A percentile compares a stretch with the other conserved stretches of the same genome.
phyloP scores from a whole-genome alignment of 805 yeast species.

The Cyberlindnera americana region DNA sequence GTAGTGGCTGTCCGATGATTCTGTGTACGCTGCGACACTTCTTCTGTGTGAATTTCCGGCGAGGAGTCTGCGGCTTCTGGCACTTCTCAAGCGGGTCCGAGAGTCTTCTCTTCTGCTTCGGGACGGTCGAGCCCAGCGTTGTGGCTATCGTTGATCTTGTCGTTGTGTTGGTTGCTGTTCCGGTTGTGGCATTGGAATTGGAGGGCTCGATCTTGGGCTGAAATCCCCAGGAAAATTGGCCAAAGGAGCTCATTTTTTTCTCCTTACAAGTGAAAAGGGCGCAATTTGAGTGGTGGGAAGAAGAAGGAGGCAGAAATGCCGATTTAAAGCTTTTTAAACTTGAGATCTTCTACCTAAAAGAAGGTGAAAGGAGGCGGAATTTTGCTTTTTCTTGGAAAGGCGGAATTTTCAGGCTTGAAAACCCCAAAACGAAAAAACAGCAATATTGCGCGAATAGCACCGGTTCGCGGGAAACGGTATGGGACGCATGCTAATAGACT shows the following conservation, averaged over 20 bases:
- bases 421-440: no score
- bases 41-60: conserved; percentile 3
- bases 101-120: conserved; percentile 10
- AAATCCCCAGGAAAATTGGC: conserved; percentile 27
- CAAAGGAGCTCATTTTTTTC: conserved; percentile 17
- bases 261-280: neutral
- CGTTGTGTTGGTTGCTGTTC: neutral
- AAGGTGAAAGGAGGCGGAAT: no score
- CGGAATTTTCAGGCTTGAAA: no score
- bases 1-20: conserved; percentile 55
- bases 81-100: conserved; percentile 6
- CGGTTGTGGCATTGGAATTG: neutral
- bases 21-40: conserved; percentile 6
- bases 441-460: no score
- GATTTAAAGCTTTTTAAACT: no score
- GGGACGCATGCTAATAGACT: no score
- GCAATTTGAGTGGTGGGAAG: no score
- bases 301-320: no score
- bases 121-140: neutral
- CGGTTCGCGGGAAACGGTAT: no score
- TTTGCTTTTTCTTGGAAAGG: no score
- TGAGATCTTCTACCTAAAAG: no score
- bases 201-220: conserved; percentile 28
- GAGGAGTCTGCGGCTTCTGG: conserved; percentile 5
- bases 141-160: neutral